Evolutionary conservation across 768 basidiomycete species (phyloP).

Genomic region (Porpolomopsis calyptriformis): DNA sequence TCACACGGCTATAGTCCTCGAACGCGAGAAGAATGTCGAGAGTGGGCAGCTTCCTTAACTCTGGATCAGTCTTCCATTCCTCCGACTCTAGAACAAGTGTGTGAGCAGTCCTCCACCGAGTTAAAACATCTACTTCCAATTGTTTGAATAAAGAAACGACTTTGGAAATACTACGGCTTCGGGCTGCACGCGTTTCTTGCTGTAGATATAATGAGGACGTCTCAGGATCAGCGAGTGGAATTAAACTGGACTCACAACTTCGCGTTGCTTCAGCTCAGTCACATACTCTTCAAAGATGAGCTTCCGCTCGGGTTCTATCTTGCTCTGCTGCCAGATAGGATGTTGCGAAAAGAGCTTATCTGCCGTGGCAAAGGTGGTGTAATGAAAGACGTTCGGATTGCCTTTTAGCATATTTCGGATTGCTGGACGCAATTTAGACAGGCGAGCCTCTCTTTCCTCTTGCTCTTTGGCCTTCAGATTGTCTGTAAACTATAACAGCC

Average conservation of each 20-base stretch:
- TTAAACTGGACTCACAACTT: conserved; percentile 61
- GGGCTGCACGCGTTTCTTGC: conserved; percentile 72
- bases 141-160: conserved; percentile 78
- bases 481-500: conserved; percentile 61
- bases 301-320: conserved; percentile 74
- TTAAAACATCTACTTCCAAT: conserved; percentile 85
- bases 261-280: conserved; percentile 71
- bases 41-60: conserved; percentile 75
- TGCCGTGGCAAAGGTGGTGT: conserved; percentile 83
- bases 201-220: conserved; percentile 18
- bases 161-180: conserved; percentile 71
- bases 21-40: conserved; percentile 89
- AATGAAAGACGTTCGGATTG: conserved; percentile 82
- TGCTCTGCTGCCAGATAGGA: conserved; percentile 84
- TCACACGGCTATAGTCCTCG: conserved; percentile 85
- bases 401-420: conserved; percentile 78
- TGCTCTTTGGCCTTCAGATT: conserved; percentile 70
- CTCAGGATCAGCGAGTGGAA: conserved; percentile 1
- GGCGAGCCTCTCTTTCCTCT: conserved; percentile 73
- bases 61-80: conserved; percentile 67
- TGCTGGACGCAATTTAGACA: conserved; percentile 80
- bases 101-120: conserved; percentile 83
- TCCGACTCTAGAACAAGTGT: conserved; percentile 64
- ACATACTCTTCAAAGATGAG: conserved; percentile 91
- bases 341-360: conserved; percentile 79